Conservation (phyloP, 345 rosid species). For the Melaleuca quinquenervia region DNA sequence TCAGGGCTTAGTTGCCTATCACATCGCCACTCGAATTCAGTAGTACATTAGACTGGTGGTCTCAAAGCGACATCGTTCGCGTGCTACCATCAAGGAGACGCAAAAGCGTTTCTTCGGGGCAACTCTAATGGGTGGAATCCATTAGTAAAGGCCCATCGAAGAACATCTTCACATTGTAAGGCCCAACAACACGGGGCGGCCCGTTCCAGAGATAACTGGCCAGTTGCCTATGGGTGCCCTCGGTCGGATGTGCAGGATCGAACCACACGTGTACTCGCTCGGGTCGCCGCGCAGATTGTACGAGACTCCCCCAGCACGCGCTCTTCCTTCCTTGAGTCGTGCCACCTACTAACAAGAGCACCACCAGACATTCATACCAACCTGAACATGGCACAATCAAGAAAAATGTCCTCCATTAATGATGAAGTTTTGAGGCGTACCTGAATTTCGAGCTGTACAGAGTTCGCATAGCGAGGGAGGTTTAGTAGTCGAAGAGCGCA, state of each 20-base stretch:
- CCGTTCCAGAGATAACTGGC: slow-evolving; percentile 2
- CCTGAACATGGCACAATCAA: not conserved
- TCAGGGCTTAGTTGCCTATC: not conserved
- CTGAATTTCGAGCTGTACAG: not conserved
- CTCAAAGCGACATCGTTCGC: not conserved
- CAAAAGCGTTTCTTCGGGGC: not conserved
- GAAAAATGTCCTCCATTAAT: not conserved
- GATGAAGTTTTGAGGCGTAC: not conserved
- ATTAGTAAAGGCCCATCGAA: not conserved
- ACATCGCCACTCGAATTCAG: not conserved
- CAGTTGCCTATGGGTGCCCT: not conserved
- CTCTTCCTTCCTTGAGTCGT: not conserved
- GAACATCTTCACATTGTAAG: not conserved
- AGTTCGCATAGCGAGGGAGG: slow-evolving; percentile 1
- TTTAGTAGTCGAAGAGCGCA: slow-evolving; percentile 6
- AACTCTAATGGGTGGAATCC: not conserved
- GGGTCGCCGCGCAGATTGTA: not conserved
- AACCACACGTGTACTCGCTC: slow-evolving; percentile 1
- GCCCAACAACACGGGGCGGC: not conserved
- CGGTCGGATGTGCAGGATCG: slow-evolving; percentile 2
- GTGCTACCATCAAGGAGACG: not conserved
- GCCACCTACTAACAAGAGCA: not conserved
- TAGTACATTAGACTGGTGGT: not conserved
- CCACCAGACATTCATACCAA: not conserved
- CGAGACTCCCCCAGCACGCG: slow-evolving; percentile 9